phyloP scores from a whole-genome alignment of 1,139 yeast genomes.

The Blastobotrys illinoisensis region DNA sequence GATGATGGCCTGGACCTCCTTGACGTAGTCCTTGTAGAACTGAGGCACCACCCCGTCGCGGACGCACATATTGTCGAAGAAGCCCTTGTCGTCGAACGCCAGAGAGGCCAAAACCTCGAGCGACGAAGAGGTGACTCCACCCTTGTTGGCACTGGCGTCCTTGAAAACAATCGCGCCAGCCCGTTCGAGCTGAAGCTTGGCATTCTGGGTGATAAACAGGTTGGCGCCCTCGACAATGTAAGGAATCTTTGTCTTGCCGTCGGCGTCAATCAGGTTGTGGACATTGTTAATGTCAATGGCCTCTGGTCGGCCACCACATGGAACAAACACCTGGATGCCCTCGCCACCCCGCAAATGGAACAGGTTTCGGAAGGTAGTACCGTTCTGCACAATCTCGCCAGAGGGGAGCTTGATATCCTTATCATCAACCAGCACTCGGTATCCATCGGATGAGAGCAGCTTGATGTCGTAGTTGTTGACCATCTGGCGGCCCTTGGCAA shows the following conservation, averaged over 20 bases:
- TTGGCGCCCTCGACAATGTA: slow-evolving; percentile 97
- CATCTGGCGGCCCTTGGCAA: slow-evolving; percentile 76
- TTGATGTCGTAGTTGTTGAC: slow-evolving; percentile 62
- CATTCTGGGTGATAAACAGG: slow-evolving; percentile 89
- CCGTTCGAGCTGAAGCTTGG: slow-evolving; percentile 76
- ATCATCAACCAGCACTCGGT: slow-evolving; percentile 81
- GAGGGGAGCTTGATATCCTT: slow-evolving; percentile 71
- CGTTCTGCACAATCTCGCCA: slow-evolving; percentile 71
- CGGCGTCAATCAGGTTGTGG: slow-evolving; percentile 62
- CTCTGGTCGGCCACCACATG: slow-evolving; percentile 98
- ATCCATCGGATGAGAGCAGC: slow-evolving; percentile 69
- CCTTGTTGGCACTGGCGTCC: slow-evolving; percentile 97
- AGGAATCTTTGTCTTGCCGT: slow-evolving; percentile 75
- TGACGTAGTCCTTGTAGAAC: slow-evolving; percentile 77
- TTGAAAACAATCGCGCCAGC: slow-evolving; percentile 86
- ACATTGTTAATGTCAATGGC: slow-evolving; percentile 90
- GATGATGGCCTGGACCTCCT: slow-evolving; percentile 72
- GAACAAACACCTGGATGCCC: slow-evolving; percentile 77
- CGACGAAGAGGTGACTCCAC: slow-evolving; percentile 97
- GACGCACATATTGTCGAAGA: slow-evolving; percentile 71
- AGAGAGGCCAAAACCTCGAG: slow-evolving; percentile 92
- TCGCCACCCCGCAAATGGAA: slow-evolving; percentile 75
- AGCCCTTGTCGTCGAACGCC: slow-evolving; percentile 81
- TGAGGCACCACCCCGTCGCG: slow-evolving; percentile 48
- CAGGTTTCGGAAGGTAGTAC: slow-evolving; percentile 86